These are phyloP conservation scores for Helianthus tuberosus DNA, from an alignment of 129 eudicot genomes.

Conservation along the genomic window DNA sequence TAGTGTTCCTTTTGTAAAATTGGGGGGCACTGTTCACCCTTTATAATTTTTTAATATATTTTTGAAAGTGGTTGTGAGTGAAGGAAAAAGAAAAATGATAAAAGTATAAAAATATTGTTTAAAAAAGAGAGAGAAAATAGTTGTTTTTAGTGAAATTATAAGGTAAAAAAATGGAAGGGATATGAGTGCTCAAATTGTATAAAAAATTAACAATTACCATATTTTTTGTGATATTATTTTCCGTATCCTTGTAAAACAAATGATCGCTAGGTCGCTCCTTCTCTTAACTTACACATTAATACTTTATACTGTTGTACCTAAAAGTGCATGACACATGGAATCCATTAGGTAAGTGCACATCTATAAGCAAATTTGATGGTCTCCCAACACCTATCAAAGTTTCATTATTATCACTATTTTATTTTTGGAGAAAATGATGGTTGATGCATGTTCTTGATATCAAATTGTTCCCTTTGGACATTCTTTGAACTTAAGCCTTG, in stretches of 20 bases:
- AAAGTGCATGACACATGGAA: conserved; percentile 36
- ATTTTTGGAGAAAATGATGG: conserved; percentile 7
- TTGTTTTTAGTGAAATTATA: too few relatives aligned
- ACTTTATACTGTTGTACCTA: conserved; percentile 16
- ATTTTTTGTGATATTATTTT: not conserved
- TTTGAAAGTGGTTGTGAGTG: too few relatives aligned
- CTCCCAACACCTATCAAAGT: conserved; percentile 31
- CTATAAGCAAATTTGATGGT: conserved; percentile 32
- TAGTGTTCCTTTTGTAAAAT: too few relatives aligned
- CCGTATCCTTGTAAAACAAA: not conserved
- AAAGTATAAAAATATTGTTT: too few relatives aligned
- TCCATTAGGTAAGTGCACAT: conserved; percentile 29
- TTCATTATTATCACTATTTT: conserved; percentile 1
- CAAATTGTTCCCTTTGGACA: conserved; percentile 26
- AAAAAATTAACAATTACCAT: too few relatives aligned
- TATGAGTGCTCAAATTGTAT: too few relatives aligned
- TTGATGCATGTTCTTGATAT: conserved; percentile 30
- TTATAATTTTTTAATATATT: too few relatives aligned
- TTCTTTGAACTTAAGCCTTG: conserved; percentile 39
- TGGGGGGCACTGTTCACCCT: too few relatives aligned
- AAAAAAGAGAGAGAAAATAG: too few relatives aligned
- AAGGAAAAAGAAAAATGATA: too few relatives aligned
- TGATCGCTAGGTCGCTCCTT: not conserved
- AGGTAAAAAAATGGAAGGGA: too few relatives aligned
- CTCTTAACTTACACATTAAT: conserved; percentile 5